phyloP scores from a whole-genome alignment of 2,329 filamentous ascomycete genomes.

The Xylariaceae sp. region DNA sequence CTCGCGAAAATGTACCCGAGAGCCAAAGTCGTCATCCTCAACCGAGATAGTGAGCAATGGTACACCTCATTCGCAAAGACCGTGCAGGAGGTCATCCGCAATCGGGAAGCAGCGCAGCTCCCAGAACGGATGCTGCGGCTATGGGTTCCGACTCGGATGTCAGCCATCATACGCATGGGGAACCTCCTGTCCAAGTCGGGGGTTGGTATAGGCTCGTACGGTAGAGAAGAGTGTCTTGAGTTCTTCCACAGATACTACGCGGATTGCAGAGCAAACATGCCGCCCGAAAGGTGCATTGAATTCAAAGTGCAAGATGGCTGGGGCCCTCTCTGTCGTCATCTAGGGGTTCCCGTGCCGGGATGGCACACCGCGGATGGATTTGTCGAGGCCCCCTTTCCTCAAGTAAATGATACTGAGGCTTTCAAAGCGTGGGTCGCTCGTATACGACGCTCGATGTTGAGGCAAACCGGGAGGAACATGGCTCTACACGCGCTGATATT shows the following conservation, averaged over 20 bases:
- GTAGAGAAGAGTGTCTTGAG: constrained; percentile 10
- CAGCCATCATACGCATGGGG: constrained; percentile 14
- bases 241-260: constrained; percentile 17
- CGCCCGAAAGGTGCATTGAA: constrained; percentile 10
- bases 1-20: constrained; percentile 18
- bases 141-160: constrained; percentile 10
- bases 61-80: constrained; percentile 15
- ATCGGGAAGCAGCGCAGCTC: constrained; percentile 7
- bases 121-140: constrained; percentile 11
- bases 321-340: constrained; percentile 13
- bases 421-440: constrained; percentile 11
- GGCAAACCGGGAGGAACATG: constrained; percentile 8
- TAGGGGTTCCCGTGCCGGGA: constrained; percentile 9
- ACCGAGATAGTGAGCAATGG: constrained; percentile 19
- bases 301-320: constrained; percentile 18
- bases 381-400: constrained; percentile 13
- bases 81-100: constrained; percentile 14
- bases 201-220: constrained; percentile 14
- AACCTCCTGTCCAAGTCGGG: constrained; percentile 16
- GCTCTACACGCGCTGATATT: constrained; percentile 3
- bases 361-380: constrained; percentile 6
- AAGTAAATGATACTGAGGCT: constrained; percentile 14
- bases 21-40: constrained; percentile 20
- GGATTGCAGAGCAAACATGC: constrained; percentile 14
- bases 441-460: constrained; percentile 8